Base-by-base conservation (phyloP, 805 yeast genomes). In the Spathaspora arborariae region DNA sequence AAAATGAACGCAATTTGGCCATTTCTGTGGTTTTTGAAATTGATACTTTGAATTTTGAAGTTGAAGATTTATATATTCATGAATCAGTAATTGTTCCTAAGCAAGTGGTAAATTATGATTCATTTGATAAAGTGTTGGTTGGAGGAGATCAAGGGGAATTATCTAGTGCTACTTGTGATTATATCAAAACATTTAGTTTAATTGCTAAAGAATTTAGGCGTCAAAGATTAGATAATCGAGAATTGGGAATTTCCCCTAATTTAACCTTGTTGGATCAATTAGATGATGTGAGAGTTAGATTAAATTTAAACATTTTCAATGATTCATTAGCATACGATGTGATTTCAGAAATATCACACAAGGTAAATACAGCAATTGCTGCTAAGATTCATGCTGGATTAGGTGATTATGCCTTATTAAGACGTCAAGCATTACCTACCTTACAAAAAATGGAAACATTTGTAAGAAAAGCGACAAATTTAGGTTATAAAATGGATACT, bases 351-450 rank as follows among this genome's bases (percentile, higher is more conserved):
- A 75, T 94, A 26, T 78, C 82, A 56, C 82, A 85, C 56, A 87
- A 83, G 61, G 95, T 85, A 4, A 92, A 94, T 65, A 74, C 81
- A 38, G 88, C 95, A 1, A 82, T 94, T 46, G 99, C 98, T 1
- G 87, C 88, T 52, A 81, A 78, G 56, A 68, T 85, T 13, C 85
- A 85, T 57, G 80, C 92, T 1, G 79, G 76, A 3, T 71, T 92
- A 35, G 97, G 97, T 0, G 90, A 85, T 53, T 65, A 74, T 44
- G 88, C 98, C 0, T 79, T 94, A 39, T 78, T 94, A 57, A 84
- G 98, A 66, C 85, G 95, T 60, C 96, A 91, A 55, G 77, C 87
- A 2, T 80, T 85, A 52, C 99, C 99, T 20, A 81, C 92, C 3
- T 70, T 84, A 47, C 84, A 83, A 30, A 87, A 90, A 58, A 73